Evolutionary conservation across 208 protist genomes (phyloP), one percentile per base, ranked within the genome.

Genomic region (Tritrichomonas musculus): DNA sequence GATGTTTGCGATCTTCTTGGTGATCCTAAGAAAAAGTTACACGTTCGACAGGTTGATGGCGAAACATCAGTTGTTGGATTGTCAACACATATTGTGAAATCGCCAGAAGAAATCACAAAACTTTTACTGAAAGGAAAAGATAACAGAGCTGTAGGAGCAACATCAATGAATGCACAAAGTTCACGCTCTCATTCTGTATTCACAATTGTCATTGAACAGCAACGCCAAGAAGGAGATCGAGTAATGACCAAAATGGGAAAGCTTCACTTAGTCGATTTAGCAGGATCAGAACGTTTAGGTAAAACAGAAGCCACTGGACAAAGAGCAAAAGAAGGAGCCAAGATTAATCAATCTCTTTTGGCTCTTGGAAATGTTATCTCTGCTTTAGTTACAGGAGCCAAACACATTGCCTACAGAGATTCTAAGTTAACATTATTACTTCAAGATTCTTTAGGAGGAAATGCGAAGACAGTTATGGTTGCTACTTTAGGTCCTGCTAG

Each of bases 351-450:
- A 14, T 96, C 95, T 25, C 95, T 96, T 64, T 96, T 95, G 3
- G 95, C 96, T 22, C 94, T 96, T n/a, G 96, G 96, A 36, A 96
- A 96, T 75, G 94, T 95, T 75, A 95, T 95, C n/a, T 93, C 94
- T 44, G 94, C 94, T 2, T 82, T 95, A 11, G 93, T 94, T 72
- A 75, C 72, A 39, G 93, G 94, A 1, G 55, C 36, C 0, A 75
- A 92, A 72, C 96, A 97, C 93, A 94, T 97, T 30, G 96, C 97
- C 1, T 98, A 97, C 92, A 93, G 97, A 41, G 97, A 98, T 94
- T 96, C 95, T 66, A 95, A 95, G 93, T 93, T 96, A 13, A 95
- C 95, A 33, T 80, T 93, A 55, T 50, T 95, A 80, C 88, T 95
- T 39, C 94, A 95, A 88, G 94, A 94, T 36, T 95, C 94, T 41